phyloP scores from a whole-genome alignment of 371 early-diverging fungal genomes.

The Mortierella sp. region DNA sequence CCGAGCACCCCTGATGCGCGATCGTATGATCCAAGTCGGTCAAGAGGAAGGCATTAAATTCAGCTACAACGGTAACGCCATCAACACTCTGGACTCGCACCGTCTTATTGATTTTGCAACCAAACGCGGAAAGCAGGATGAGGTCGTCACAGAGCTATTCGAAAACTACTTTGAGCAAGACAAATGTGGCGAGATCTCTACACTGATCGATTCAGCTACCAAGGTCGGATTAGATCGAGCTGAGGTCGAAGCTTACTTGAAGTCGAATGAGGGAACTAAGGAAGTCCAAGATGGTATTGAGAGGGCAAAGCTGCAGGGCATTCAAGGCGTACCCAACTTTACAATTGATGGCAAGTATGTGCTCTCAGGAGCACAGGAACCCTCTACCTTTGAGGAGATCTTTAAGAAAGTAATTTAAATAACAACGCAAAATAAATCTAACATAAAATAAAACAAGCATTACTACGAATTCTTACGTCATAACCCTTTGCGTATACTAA shows the following conservation, averaged over 20 bases:
- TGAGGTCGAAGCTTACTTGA: conserved; percentile 62
- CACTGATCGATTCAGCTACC: conserved; percentile 67
- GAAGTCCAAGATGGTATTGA: conserved; percentile 60
- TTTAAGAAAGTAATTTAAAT: conserved; percentile 60
- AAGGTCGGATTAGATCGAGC: conserved; percentile 70
- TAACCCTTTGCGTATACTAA: too few relatives aligned
- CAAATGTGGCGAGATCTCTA: conserved; percentile 69
- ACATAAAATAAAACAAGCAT: too few relatives aligned
- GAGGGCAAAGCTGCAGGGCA: conserved; percentile 56
- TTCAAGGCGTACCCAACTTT: conserved; percentile 79
- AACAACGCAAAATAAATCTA: too few relatives aligned
- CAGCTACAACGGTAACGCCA: conserved; percentile 68
- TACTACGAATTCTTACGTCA: too few relatives aligned
- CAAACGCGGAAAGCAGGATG: conserved; percentile 64
- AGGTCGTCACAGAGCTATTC: conserved; percentile 73
- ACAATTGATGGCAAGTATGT: conserved; percentile 70
- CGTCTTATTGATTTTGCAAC: conserved; percentile 74
- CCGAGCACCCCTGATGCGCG: conserved; percentile 60
- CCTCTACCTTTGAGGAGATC: conserved; percentile 64
- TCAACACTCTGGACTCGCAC: conserved; percentile 78
- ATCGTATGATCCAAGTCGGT: conserved; percentile 67
- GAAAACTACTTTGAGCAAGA: conserved; percentile 76
- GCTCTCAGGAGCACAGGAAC: conserved; percentile 81
- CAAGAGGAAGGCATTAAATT: conserved; percentile 73
- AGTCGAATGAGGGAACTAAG: conserved; percentile 63